Base-by-base conservation (phyloP, 2,329 filamentous ascomycete genomes). In the Cercospora janseana region DNA sequence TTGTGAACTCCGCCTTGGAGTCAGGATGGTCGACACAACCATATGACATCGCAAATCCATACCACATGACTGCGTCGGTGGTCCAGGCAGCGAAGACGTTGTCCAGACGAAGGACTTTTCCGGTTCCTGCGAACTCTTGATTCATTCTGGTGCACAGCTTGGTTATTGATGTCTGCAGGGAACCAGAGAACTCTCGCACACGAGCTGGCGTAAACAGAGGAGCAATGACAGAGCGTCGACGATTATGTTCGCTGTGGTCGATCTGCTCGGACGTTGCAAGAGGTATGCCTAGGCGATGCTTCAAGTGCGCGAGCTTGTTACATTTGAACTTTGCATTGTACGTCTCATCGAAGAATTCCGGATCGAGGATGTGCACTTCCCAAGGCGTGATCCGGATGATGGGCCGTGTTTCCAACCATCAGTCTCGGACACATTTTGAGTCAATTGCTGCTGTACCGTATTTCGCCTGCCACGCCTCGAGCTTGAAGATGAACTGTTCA, bases 361-460 rank as follows among this genome's bases (percentile, higher is more conserved):
- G 61, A 38, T 71, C 69, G 4, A 47, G 57, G 31, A 71, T 62
- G 46, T 72, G 69, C 1, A 72, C 28, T 50, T 72, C 69, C n/a
- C 60, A 55, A 1, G 69, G 68, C 26, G 59, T 66, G 48, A 71
- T 64, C 7, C 69, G 66, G 4, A 72, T 62, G 16, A 71, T 67
- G 1, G 67, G 67, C 9, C 68, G 26, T 40, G 21, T 26, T 18
- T 23, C 16, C 35, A 37, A 20, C 34, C 16, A 20, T 20, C 23
- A 23, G 18, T n/a, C 10, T 26, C 35, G 12, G 23, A 2, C 26
- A 20, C 20, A 13, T 23, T 26, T n/a, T 40, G 16, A 15, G 35
- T 4, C 6, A 23, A 40, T 4, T 13, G 8, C 7, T 23, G 34
- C 8, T 13, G 13, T 26, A 2, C 53, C 49, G 24, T 46, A 55